A percentile compares a stretch with the other conserved stretches of the same genome.
Conservation (phyloP, 768 basidiomycete species). For the Leccinum sublutescens region DNA sequence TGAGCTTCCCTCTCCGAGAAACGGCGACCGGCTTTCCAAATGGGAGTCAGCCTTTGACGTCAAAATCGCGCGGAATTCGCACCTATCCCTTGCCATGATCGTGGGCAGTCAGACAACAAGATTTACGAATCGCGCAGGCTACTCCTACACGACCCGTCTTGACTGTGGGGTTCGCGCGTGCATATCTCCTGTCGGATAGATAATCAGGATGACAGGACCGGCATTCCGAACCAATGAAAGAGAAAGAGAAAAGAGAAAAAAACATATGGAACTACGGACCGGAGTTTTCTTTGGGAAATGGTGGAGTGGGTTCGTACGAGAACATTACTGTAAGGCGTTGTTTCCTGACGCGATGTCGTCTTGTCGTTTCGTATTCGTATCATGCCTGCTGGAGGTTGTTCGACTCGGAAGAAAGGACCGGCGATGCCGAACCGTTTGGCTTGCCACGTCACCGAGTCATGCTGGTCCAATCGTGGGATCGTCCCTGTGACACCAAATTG, state of each 20-base stretch:
- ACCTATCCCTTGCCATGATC: not conserved
- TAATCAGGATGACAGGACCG: constrained; percentile 8
- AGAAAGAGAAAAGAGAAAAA: not conserved
- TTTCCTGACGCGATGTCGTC: not conserved
- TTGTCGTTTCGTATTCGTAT: not conserved
- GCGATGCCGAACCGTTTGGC: not conserved
- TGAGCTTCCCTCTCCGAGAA: not conserved
- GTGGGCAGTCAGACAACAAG: not conserved
- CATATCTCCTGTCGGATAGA: not conserved
- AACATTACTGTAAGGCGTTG: not conserved
- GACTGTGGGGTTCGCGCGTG: constrained; percentile 8
- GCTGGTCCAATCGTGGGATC: not conserved
- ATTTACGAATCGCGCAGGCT: not conserved
- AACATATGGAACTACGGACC: constrained; percentile 1
- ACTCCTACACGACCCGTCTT: not conserved
- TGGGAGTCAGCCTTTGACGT: not conserved
- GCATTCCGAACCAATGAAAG: not conserved
- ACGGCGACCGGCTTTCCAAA: constrained; percentile 6
- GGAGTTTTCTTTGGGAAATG: not conserved
- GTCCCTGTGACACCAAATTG: not conserved
- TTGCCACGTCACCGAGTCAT: constrained; percentile 14
- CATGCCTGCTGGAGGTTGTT: not conserved
- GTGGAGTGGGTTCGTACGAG: not conserved
- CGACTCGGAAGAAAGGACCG: not conserved
- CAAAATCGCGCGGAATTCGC: not conserved